Percentiles rank a stretch among this genome's conserved stretches.
Evolutionary conservation across 2,329 filamentous ascomycete species (phyloP).

Genomic region (Coleophoma eucalyptorum): DNA sequence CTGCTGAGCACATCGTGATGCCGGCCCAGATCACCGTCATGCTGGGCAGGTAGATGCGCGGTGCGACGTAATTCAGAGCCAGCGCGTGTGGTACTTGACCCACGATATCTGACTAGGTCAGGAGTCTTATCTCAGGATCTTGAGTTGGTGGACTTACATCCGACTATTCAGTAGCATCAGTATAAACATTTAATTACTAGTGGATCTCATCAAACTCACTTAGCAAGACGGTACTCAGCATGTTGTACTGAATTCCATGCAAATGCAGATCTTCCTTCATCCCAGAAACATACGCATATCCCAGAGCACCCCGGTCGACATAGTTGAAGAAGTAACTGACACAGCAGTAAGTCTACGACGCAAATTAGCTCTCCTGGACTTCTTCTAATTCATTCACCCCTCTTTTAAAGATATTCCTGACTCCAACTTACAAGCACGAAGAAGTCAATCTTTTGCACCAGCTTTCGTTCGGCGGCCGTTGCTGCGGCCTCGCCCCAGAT

Average conservation of each 20-base stretch:
- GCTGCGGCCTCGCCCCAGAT: background rate
- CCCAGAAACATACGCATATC: background rate
- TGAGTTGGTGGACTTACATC: background rate
- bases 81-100: constrained; percentile 57
- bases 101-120: constrained; percentile 32
- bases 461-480: background rate
- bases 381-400: too few species aligned
- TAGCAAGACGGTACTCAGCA: background rate
- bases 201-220: background rate
- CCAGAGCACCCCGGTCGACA: background rate
- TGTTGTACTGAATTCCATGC: background rate
- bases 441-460: background rate
- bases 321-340: background rate
- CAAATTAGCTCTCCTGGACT: background rate
- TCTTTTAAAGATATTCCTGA: background rate
- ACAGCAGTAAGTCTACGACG: background rate
- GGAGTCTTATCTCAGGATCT: background rate
- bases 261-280: background rate
- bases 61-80: constrained; percentile 37
- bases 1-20: constrained; percentile 55
- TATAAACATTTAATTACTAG: too few species aligned
- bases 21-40: constrained; percentile 60
- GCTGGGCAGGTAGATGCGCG: constrained; percentile 48
- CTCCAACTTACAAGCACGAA: background rate
- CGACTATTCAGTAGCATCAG: background rate